Evolutionary conservation across 2,329 filamentous ascomycete genomes (phyloP).

Genomic region (Pseudopithomyces chartarum): DNA sequence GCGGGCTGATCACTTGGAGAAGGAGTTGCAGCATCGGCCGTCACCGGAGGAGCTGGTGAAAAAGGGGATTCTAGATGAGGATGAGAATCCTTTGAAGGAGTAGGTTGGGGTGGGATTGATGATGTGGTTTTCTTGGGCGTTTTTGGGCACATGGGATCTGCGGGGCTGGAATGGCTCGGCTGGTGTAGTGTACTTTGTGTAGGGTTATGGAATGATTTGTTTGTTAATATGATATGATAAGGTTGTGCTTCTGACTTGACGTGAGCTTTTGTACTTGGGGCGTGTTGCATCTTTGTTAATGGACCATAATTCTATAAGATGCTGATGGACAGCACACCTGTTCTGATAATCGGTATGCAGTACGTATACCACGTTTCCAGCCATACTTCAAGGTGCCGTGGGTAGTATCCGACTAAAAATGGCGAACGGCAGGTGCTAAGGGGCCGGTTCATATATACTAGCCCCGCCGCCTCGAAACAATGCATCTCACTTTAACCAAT

Average conservation of each 20-base stretch:
- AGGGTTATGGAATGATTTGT: neutral
- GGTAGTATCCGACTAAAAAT: too few species aligned
- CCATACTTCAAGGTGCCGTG: too few species aligned
- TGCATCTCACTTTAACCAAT: neutral
- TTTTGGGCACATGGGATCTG: neutral
- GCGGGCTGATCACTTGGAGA: slow-evolving; percentile 67
- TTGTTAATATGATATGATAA: too few species aligned
- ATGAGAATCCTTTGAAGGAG: slow-evolving; percentile 39
- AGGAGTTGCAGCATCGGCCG: slow-evolving; percentile 65
- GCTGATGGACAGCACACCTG: too few species aligned
- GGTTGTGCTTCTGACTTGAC: too few species aligned
- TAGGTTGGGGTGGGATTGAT: too few species aligned
- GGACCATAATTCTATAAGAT: too few species aligned
- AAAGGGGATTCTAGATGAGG: slow-evolving; percentile 72
- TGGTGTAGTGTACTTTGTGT: neutral
- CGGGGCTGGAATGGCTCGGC: neutral
- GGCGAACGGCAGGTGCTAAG: too few species aligned
- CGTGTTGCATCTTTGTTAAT: neutral
- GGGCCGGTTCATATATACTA: too few species aligned
- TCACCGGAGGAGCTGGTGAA: slow-evolving; percentile 79
- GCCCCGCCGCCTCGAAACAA: too few species aligned
- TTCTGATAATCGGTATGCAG: too few species aligned
- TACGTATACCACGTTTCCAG: too few species aligned
- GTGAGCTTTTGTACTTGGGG: neutral
- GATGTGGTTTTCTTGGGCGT: neutral